A percentile compares a stretch with the other conserved stretches of the same genome.
Conservation (phyloP, 202 grass and related monocot genomes). For the Zizania palustris region DNA sequence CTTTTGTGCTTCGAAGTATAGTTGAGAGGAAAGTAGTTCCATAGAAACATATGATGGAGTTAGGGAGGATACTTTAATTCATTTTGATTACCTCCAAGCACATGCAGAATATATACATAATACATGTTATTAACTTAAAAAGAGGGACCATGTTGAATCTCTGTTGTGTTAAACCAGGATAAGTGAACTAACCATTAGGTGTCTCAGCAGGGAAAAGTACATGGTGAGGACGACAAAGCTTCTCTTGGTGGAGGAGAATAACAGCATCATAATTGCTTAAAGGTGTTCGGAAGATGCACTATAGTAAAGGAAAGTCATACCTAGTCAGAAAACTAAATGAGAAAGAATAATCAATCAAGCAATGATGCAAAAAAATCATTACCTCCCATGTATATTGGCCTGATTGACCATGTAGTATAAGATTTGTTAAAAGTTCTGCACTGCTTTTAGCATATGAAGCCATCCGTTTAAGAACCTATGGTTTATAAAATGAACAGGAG, state of each 20-base stretch:
- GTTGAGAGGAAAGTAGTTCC: background rate
- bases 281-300: slow-evolving; percentile 73
- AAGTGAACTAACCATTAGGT: slow-evolving; percentile 60
- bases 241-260: slow-evolving; percentile 75
- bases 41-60: background rate
- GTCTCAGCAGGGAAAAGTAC: slow-evolving; percentile 77
- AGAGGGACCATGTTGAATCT: background rate
- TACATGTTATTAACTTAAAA: slow-evolving; percentile 11
- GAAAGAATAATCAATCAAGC: slow-evolving; percentile 20
- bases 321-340: slow-evolving; percentile 1
- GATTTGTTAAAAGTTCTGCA: slow-evolving; percentile 71
- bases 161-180: background rate
- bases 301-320: slow-evolving; percentile 30
- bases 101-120: background rate
- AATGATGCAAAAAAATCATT: slow-evolving; percentile 21
- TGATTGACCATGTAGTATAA: slow-evolving; percentile 63
- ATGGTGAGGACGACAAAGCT: slow-evolving; percentile 65
- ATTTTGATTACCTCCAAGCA: background rate
- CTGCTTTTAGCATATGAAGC: slow-evolving; percentile 87
- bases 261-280: slow-evolving; percentile 96
- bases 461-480: slow-evolving; percentile 83
- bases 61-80: background rate
- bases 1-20: background rate
- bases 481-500: slow-evolving; percentile 16
- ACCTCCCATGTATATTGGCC: slow-evolving; percentile 91